These are phyloP conservation scores for Thraustochytrium striatum DNA, from an alignment of 352 stramenopile genomes.

Conservation along the genomic window DNA sequence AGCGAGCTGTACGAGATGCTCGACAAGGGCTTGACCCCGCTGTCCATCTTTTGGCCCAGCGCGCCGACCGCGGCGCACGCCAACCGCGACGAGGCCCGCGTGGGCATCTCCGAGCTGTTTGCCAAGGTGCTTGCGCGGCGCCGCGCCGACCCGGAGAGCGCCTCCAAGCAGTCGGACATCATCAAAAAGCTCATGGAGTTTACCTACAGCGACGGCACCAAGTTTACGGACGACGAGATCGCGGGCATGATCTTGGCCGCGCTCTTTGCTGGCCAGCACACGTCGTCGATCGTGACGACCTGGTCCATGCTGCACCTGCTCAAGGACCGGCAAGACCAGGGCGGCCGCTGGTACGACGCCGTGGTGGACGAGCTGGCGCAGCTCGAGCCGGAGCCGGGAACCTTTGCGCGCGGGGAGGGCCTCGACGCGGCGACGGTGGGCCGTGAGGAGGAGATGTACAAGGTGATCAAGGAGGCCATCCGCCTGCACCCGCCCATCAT, in stretches of 20 bases:
- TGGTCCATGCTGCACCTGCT: constrained; percentile 78
- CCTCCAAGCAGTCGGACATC: constrained; percentile 69
- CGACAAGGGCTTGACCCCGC: constrained; percentile 80
- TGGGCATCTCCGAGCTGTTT: constrained; percentile 80
- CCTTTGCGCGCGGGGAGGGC: constrained; percentile 51
- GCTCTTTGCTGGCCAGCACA: constrained; percentile 88
- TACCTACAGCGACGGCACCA: constrained; percentile 80
- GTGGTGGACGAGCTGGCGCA: constrained; percentile 64
- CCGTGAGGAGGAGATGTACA: constrained; percentile 75
- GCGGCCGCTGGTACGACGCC: constrained; percentile 60
- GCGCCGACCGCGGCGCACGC: constrained; percentile 71
- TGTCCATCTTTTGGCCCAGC: constrained; percentile 83
- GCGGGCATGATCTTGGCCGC: constrained; percentile 82
- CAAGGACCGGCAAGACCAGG: constrained; percentile 57
- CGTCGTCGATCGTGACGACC: constrained; percentile 78
- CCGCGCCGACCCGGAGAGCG: constrained; percentile 60
- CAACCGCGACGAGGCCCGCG: constrained; percentile 64
- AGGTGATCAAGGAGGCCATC: constrained; percentile 81
- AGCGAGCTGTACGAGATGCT: constrained; percentile 79
- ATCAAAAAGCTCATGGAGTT: constrained; percentile 86
- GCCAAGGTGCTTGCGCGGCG: constrained; percentile 73
- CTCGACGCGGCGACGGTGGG: constrained; percentile 66
- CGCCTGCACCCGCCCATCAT: constrained; percentile 83
- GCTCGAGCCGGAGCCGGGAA: constrained; percentile 46
- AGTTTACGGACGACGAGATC: constrained; percentile 77